Evolutionary conservation across 106 monocot species (phyloP).

Genomic region (Dactylorhiza incarnata): DNA sequence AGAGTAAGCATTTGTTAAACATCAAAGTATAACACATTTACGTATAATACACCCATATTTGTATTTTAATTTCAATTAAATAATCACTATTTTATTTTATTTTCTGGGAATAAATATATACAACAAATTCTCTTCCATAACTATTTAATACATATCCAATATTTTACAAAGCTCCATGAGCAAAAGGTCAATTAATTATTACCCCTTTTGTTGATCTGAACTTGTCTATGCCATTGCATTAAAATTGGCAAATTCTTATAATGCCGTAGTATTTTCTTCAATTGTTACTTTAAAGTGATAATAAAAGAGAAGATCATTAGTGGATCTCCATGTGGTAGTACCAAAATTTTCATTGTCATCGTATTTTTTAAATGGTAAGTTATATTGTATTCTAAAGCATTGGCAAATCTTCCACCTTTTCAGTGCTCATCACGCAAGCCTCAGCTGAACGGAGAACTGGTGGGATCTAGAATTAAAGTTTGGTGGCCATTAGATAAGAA

Average conservation of each 20-base stretch:
- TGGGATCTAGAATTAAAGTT: conserved; percentile 84
- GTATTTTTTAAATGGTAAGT: background rate
- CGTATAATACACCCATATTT: background rate
- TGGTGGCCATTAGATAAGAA: conserved; percentile 97
- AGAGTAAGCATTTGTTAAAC: background rate
- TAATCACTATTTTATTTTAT: background rate
- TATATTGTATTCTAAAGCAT: background rate
- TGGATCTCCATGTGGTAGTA: background rate
- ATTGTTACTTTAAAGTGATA: background rate
- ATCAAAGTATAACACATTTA: background rate
- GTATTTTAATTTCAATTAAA: background rate
- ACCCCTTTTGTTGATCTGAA: background rate
- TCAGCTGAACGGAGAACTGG: conserved; percentile 26
- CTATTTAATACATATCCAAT: background rate
- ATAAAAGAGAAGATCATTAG: background rate
- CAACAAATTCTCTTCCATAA: background rate
- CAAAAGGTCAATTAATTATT: background rate
- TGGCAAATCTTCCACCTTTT: background rate
- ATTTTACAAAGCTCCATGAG: background rate
- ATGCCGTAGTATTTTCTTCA: background rate
- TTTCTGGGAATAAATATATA: background rate
- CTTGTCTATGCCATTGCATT: background rate
- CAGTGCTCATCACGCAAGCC: conserved; percentile 58
- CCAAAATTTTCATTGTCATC: background rate
- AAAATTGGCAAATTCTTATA: background rate